These are phyloP conservation scores for Pouteria glomerata DNA, from an alignment of 148 eudicot genomes.

Conservation along the genomic window DNA sequence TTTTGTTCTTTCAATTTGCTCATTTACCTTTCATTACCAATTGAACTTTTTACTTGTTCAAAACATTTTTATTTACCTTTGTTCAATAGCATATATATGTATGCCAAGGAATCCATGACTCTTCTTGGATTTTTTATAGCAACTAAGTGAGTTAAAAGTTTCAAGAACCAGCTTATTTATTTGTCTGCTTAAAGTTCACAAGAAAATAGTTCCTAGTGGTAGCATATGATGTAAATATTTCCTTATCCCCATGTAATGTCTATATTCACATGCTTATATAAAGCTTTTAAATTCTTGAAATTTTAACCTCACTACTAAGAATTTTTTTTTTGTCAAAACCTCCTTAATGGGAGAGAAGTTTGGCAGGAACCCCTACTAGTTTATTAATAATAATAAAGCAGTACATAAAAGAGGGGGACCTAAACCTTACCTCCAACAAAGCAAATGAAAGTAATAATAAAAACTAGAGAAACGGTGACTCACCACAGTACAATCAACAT, in stretches of 20 bases:
- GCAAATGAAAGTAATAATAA: too few species aligned
- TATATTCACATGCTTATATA: background rate
- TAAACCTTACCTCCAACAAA: too few species aligned
- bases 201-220: background rate
- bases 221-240: background rate
- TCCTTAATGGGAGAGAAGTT: too few species aligned
- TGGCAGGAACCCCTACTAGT: too few species aligned
- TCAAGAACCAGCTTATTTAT: too few species aligned
- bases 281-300: background rate
- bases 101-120: conserved; percentile 17
- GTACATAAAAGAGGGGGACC: too few species aligned
- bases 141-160: conserved; percentile 13
- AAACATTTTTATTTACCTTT: background rate
- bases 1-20: background rate
- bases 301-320: background rate
- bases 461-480: too few species aligned
- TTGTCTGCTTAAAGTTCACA: too few species aligned
- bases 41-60: background rate
- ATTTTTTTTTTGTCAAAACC: too few species aligned
- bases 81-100: conserved; percentile 11
- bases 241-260: background rate
- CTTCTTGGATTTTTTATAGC: conserved; percentile 26
- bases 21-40: background rate
- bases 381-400: too few species aligned
- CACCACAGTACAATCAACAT: too few species aligned